Conservation (phyloP, 305 asterid genomes). For the Fraxinus sp. region DNA sequence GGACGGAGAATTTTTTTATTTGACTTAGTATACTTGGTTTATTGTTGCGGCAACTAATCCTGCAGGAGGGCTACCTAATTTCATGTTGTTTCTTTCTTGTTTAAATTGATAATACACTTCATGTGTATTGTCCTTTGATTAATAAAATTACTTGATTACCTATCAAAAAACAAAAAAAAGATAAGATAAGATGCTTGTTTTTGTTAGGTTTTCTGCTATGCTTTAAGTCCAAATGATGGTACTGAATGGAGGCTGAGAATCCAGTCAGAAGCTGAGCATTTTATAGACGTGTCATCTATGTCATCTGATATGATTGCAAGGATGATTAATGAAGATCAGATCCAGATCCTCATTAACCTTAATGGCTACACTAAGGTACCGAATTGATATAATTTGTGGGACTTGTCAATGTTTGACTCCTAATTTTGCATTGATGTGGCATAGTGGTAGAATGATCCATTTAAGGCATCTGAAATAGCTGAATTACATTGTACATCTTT, state of each 20-base stretch:
- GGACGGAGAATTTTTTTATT: too few relatives aligned
- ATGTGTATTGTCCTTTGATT: too few relatives aligned
- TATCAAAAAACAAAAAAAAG: too few relatives aligned
- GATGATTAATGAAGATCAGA: constrained; percentile 89
- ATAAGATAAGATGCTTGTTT: constrained; percentile 6
- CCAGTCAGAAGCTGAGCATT: constrained; percentile 91
- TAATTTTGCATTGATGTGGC: neutral
- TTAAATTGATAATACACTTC: too few relatives aligned
- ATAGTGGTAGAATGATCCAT: neutral
- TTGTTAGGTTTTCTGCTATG: constrained; percentile 90
- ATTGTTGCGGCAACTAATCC: too few relatives aligned
- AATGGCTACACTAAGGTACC: constrained; percentile 96
- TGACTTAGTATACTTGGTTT: too few relatives aligned
- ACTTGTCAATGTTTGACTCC: constrained; percentile 8
- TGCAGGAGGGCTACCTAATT: too few relatives aligned
- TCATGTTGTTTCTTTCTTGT: too few relatives aligned
- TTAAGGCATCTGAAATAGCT: neutral
- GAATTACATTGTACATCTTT: neutral
- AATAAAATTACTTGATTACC: too few relatives aligned
- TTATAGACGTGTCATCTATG: constrained; percentile 84
- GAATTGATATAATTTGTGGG: neutral
- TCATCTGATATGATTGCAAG: constrained; percentile 88
- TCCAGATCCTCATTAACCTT: constrained; percentile 92
- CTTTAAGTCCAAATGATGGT: constrained; percentile 90
- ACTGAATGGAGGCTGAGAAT: constrained; percentile 92